Evolutionary conservation across 768 basidiomycete species (phyloP), one percentile per base, ranked within the genome.

Genomic region (Kwoniella bestiolae): DNA sequence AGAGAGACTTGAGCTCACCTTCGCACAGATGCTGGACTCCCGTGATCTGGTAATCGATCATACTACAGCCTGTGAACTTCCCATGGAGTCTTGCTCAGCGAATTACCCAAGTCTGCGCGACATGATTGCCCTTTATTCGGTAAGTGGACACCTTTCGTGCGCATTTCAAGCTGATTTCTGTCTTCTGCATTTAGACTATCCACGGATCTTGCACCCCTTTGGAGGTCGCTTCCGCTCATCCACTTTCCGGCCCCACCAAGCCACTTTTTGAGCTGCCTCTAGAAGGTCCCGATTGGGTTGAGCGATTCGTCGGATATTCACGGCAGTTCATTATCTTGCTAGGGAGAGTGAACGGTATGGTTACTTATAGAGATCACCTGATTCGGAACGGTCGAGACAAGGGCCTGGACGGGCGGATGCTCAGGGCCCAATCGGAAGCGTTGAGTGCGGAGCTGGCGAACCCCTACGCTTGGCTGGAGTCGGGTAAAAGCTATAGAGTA

Each of bases 21-120:
- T 45, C 25, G 16, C 14, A 26, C 59, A 67, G 66, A 63, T 67
- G 66, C 60, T 67, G 7, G 55, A 63, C 23, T 62, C 66, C 14
- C 44, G 47, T 11, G 34, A 38, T 4, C 31, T 67, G 14, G 29
- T n/a, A n/a, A 63, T 67, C 31, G 66, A 67, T 41, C 49, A 35
- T 7, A 25, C 49, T 16, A 52, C 46, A 41, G 45, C 21, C 6
- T 5, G 9, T 18, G 51, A 51, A 14, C 9, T 41, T 2, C 11
- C 29, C 2, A 18, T 4, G 18, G 50, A 32, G 12, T n/a, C 25
- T 3, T 26, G 21, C 9, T 32, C 65, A 1, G 50, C 23, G 8
- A 63, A 59, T 55, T 62, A 31, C 11, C 38, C 46, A 6, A 67
- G 55, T 41, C 56, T 67, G 7, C 41, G 66, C 26, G 55, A 67